phyloP scores from a whole-genome alignment of 768 basidiomycete genomes.

The Lentinula boryana region DNA sequence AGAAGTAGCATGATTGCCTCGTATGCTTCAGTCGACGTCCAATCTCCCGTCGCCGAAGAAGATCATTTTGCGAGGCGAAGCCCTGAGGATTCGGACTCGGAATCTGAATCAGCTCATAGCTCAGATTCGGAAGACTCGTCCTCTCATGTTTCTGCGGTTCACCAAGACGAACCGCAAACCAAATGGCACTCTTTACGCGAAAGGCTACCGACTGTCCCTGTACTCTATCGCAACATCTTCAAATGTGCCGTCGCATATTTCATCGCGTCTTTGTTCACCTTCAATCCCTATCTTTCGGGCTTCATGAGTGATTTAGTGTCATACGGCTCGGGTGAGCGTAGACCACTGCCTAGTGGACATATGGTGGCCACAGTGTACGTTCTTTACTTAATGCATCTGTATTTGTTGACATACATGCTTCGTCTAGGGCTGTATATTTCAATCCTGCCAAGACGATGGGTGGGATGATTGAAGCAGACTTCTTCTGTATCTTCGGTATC shows the following conservation, averaged over 20 bases:
- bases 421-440: conserved; percentile 70
- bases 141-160: conserved; percentile 9
- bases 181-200: conserved; percentile 13
- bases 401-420: neutral
- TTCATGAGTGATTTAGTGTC: conserved; percentile 59
- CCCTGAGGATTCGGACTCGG: conserved; percentile 11
- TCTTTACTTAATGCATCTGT: neutral
- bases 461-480: conserved; percentile 86
- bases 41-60: conserved; percentile 12
- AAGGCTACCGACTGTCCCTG: conserved; percentile 33
- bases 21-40: conserved; percentile 8
- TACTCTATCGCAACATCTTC: conserved; percentile 65
- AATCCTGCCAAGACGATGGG: conserved; percentile 93
- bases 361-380: conserved; percentile 90
- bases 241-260: conserved; percentile 93
- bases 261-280: conserved; percentile 89
- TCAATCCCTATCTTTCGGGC: conserved; percentile 66
- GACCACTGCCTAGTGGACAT: conserved; percentile 78
- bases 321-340: conserved; percentile 38
- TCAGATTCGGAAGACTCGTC: conserved; percentile 14
- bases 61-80: neutral
- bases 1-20: conserved; percentile 10
- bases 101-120: conserved; percentile 6
- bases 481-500: conserved; percentile 69
- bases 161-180: conserved; percentile 8